Evolutionary conservation across 2,329 filamentous ascomycete genomes (phyloP).

Genomic region (Cladosporium sp.): DNA sequence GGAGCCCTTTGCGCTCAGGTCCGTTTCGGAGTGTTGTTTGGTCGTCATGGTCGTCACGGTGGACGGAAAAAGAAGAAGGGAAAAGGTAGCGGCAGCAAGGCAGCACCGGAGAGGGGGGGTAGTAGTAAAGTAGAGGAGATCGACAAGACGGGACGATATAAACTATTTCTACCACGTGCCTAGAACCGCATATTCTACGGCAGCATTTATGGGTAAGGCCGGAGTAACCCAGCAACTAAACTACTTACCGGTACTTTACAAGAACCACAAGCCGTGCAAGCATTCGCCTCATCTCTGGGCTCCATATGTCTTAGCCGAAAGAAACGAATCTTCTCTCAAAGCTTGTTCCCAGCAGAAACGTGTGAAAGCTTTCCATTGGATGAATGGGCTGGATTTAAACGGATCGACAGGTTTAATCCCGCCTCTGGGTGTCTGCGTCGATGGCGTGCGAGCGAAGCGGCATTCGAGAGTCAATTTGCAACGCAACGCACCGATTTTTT

Average conservation of each 20-base stretch:
- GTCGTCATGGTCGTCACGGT: neutral
- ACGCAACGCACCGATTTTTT: neutral
- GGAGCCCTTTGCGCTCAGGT: neutral
- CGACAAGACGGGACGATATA: neutral
- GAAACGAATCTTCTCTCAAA: neutral
- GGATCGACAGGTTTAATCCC: conserved; percentile 15
- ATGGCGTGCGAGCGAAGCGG: conserved; percentile 12
- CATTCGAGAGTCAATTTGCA: neutral
- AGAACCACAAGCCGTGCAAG: conserved; percentile 9
- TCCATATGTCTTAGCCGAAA: conserved; percentile 18
- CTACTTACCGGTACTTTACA: conserved; percentile 9
- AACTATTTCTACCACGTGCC: conserved; percentile 8
- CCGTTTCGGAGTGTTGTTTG: neutral
- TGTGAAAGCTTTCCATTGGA: neutral
- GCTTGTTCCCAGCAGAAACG: neutral
- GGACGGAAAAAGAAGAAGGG: neutral
- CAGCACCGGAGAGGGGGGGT: neutral
- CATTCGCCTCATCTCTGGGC: conserved; percentile 1
- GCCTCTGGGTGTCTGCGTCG: conserved; percentile 6
- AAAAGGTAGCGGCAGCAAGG: neutral
- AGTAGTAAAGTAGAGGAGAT: neutral
- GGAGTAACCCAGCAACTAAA: neutral
- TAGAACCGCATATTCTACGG: conserved; percentile 16
- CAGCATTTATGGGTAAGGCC: conserved; percentile 1
- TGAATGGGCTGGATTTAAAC: neutral